Conservation (phyloP, 306 rosid genomes). For the Trifolium fragiferum region DNA sequence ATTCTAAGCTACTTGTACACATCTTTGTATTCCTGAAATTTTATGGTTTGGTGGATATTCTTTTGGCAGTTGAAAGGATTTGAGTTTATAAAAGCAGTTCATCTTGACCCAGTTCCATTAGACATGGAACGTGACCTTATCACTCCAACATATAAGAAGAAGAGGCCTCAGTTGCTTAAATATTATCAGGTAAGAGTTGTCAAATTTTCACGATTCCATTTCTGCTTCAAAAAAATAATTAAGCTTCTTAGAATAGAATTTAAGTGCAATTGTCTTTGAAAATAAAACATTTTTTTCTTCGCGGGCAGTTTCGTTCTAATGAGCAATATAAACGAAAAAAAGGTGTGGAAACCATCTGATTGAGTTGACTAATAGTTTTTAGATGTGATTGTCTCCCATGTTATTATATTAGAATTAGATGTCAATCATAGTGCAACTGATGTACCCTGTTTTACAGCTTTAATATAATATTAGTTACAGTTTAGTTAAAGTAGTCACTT, state of each 20-base stretch:
- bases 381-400: background rate
- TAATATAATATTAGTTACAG: background rate
- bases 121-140: slow-evolving; percentile 95
- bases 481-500: slow-evolving; percentile 2
- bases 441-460: background rate
- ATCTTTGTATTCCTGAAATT: slow-evolving; percentile 41
- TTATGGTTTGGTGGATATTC: slow-evolving; percentile 36
- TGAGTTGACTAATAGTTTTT: slow-evolving; percentile 14
- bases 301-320: background rate
- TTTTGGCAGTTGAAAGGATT: slow-evolving; percentile 87
- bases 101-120: slow-evolving; percentile 84
- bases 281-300: background rate
- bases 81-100: slow-evolving; percentile 77
- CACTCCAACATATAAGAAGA: slow-evolving; percentile 93
- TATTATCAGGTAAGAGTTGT: slow-evolving; percentile 70
- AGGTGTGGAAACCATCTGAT: slow-evolving; percentile 1
- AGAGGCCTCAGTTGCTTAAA: slow-evolving; percentile 90
- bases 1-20: background rate
- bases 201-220: slow-evolving; percentile 32
- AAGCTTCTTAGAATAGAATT: slow-evolving; percentile 18
- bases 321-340: background rate
- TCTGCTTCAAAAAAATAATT: background rate
- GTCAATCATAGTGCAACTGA: slow-evolving; percentile 6
- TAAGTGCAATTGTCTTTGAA: background rate
- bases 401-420: background rate